These are phyloP conservation scores for Podospora sp. DNA, from an alignment of 495 filamentous ascomycete species.

Conservation along the genomic window DNA sequence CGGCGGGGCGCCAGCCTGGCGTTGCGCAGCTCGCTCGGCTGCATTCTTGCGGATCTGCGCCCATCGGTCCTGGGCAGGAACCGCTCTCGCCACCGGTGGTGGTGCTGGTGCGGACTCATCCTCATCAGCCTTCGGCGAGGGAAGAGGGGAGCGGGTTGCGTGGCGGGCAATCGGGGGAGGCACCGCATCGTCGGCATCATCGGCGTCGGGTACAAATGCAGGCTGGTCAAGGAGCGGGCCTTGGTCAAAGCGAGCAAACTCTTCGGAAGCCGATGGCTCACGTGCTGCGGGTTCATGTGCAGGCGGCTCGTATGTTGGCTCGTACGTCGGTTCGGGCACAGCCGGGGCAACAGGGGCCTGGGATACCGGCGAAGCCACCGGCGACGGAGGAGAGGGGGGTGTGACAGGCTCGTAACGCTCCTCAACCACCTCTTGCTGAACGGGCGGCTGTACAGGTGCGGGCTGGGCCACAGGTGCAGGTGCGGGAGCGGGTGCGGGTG, in stretches of 20 bases:
- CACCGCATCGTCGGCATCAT: conserved; percentile 47
- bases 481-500: conserved; percentile 22
- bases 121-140: conserved; percentile 20
- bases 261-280: conserved; percentile 64
- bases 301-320: conserved; percentile 52
- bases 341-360: conserved; percentile 22
- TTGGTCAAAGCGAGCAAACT: conserved; percentile 86
- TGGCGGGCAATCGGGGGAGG: conserved; percentile 47
- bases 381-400: not conserved
- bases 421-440: conserved; percentile 17
- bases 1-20: conserved; percentile 50
- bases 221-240: conserved; percentile 86
- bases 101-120: conserved; percentile 31
- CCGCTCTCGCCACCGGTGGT: conserved; percentile 22
- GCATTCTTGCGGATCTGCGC: conserved; percentile 95
- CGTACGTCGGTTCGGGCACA: conserved; percentile 44
- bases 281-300: conserved; percentile 49
- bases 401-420: conserved; percentile 30
- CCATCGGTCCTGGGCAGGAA: conserved; percentile 71
- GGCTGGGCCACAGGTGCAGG: conserved; percentile 21
- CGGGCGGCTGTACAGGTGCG: not conserved
- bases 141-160: conserved; percentile 28
- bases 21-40: conserved; percentile 68
- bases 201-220: conserved; percentile 74
- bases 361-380: conserved; percentile 6